Percentiles rank a stretch among this genome's conserved stretches.
Evolutionary conservation across 2,329 filamentous ascomycete genomes (phyloP).

Genomic region (Trematosphaeria pertusa): DNA sequence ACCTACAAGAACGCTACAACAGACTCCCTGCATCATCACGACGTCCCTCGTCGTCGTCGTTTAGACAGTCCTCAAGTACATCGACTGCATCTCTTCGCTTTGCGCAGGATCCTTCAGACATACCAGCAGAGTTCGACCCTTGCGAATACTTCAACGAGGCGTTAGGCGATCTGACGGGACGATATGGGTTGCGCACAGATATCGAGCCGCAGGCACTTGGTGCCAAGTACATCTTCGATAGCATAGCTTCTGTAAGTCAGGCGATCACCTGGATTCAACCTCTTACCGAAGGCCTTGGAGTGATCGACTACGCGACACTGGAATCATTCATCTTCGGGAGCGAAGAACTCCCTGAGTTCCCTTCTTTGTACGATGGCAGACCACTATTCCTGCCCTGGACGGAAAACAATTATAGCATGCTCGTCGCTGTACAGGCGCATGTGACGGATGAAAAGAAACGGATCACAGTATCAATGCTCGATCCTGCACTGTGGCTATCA

Average conservation of each 20-base stretch:
- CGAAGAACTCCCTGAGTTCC: background rate
- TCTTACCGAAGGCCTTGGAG: background rate
- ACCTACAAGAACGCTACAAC: background rate
- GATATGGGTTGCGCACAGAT: too few relatives aligned
- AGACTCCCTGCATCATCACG: background rate
- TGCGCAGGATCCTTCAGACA: background rate
- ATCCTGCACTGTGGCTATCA: background rate
- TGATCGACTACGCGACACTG: background rate
- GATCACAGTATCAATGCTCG: conserved; percentile 4
- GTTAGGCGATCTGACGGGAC: background rate
- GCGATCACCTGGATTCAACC: conserved; percentile 5
- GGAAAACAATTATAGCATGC: background rate
- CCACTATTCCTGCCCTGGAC: conserved; percentile 3
- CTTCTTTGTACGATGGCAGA: background rate
- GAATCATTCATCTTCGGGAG: background rate
- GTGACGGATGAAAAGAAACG: background rate
- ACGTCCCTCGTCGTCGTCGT: background rate
- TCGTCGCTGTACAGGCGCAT: background rate
- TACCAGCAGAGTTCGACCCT: conserved; percentile 6
- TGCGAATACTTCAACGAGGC: conserved; percentile 11
- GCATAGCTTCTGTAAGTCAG: conserved; percentile 8
- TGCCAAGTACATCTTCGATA: background rate
- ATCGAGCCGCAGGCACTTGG: too few relatives aligned
- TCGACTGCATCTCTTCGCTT: background rate
- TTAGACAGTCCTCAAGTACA: background rate